These are phyloP conservation scores for Immersiporthe knoxdaviesiana DNA, from an alignment of 2,329 filamentous ascomycete species.

Conservation along the genomic window DNA sequence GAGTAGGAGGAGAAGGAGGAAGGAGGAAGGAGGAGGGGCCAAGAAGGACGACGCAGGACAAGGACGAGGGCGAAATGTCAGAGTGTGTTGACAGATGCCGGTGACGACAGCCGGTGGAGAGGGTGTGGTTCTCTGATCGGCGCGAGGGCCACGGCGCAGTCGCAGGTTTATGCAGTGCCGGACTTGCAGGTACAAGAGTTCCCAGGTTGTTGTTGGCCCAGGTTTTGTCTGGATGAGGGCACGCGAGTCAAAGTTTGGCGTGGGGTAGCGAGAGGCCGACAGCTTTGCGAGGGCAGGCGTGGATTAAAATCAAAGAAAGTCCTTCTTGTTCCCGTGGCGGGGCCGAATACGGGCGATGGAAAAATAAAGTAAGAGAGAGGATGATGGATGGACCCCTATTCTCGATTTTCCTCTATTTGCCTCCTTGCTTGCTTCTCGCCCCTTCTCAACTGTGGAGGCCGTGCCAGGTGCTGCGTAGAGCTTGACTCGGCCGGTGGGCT, in stretches of 20 bases:
- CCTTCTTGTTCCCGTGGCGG: background rate
- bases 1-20: too few relatives aligned
- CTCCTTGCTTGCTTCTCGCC: slow-evolving; percentile 6
- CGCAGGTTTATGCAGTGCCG: background rate
- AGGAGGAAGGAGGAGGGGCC: too few relatives aligned
- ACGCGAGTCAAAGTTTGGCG: slow-evolving; percentile 17
- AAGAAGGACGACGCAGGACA: background rate
- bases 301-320: background rate
- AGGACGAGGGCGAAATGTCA: background rate
- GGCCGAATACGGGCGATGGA: background rate
- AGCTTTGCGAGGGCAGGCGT: background rate
- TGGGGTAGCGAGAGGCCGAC: background rate
- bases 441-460: background rate
- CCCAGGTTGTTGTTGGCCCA: too few relatives aligned
- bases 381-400: slow-evolving; percentile 6
- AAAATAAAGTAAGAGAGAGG: too few relatives aligned
- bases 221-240: background rate
- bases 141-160: slow-evolving; percentile 7
- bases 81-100: slow-evolving; percentile 12
- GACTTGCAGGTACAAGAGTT: background rate
- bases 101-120: slow-evolving; percentile 21
- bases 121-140: slow-evolving; percentile 11
- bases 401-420: background rate
- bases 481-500: slow-evolving; percentile 14
- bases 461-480: background rate